phyloP scores from a whole-genome alignment of 192 early-diverging fungal species.

The Dissophora globulifera region DNA sequence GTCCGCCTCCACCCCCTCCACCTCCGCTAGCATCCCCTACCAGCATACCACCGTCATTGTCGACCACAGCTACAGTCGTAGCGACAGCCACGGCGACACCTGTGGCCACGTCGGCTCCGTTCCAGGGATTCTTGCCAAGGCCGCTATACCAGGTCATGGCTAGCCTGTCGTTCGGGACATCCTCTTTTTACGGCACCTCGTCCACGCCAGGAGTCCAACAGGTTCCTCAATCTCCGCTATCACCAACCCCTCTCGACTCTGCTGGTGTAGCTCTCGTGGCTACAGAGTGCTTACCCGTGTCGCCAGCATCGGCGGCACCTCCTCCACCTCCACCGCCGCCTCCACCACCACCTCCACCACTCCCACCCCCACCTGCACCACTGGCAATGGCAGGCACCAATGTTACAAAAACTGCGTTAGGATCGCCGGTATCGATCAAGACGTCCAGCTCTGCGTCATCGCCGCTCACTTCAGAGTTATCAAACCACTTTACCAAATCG shows the following conservation, averaged over 20 bases:
- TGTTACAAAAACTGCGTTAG: background rate
- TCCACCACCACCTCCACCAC: slow-evolving; percentile 26
- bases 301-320: background rate
- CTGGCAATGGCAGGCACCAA: background rate
- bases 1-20: slow-evolving; percentile 50
- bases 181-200: slow-evolving; percentile 35
- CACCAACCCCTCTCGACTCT: background rate
- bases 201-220: slow-evolving; percentile 5
- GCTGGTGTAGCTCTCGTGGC: too few relatives aligned
- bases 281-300: too few relatives aligned
- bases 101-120: slow-evolving; percentile 34
- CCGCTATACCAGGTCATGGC: slow-evolving; percentile 40
- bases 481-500: too few relatives aligned
- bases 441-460: slow-evolving; percentile 4
- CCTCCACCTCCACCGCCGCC: slow-evolving; percentile 23
- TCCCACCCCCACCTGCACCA: slow-evolving; percentile 21
- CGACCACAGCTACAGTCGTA: slow-evolving; percentile 13
- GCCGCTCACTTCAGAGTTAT: background rate
- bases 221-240: slow-evolving; percentile 5
- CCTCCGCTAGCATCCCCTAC: slow-evolving; percentile 25
- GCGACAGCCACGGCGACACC: too few relatives aligned
- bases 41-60: background rate
- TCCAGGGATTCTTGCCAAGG: slow-evolving; percentile 38
- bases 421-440: slow-evolving; percentile 5
- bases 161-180: slow-evolving; percentile 29